phyloP scores from a whole-genome alignment of 75 land plant species.

The Pinus tabuliformis region DNA sequence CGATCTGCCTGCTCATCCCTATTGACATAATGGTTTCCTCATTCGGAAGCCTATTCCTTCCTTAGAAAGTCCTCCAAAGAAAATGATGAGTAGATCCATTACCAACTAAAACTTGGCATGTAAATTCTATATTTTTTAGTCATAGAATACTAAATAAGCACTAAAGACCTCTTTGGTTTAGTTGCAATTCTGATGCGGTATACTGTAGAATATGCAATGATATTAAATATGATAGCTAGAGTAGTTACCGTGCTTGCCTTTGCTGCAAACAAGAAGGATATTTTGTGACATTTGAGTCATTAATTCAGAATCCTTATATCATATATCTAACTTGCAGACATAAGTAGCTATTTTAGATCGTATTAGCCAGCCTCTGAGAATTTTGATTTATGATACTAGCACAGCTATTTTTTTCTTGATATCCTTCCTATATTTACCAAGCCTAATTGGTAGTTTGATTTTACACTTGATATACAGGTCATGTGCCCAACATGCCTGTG shows the following conservation, averaged over 20 bases:
- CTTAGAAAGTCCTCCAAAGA: too few species aligned
- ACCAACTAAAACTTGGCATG: too few species aligned
- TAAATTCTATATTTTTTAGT: too few species aligned
- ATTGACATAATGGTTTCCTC: too few species aligned
- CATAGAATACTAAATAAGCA: too few species aligned
- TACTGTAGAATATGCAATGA: neutral
- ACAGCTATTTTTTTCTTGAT: neutral
- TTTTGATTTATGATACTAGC: neutral
- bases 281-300: neutral
- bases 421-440: neutral
- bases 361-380: neutral
- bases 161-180: too few species aligned
- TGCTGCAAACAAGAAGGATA: neutral
- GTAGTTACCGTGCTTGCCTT: neutral
- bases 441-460: slow-evolving; percentile 3
- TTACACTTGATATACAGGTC: slow-evolving; percentile 47
- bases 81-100: too few species aligned
- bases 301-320: neutral
- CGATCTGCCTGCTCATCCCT: too few species aligned
- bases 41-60: too few species aligned
- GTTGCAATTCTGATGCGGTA: neutral
- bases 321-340: neutral
- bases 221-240: neutral
- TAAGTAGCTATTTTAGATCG: neutral
- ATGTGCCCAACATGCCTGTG: slow-evolving; percentile 99